phyloP scores from a whole-genome alignment of 2,329 filamentous ascomycete genomes.

The Fusarium brachygibbosum region DNA sequence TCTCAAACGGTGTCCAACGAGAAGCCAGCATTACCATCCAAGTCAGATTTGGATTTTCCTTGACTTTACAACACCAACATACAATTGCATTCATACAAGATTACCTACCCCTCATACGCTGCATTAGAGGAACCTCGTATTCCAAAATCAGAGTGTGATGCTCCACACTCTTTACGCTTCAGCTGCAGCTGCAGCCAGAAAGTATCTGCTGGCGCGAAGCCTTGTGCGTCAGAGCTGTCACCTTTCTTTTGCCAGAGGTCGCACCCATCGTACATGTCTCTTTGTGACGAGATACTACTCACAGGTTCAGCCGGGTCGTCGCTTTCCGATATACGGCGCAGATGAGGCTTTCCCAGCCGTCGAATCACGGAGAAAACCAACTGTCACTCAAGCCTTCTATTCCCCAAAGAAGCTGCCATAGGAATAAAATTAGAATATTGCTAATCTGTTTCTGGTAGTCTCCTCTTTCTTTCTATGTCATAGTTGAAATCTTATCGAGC shows the following conservation, averaged over 20 bases:
- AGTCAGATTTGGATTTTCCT: background rate
- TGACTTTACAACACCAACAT: background rate
- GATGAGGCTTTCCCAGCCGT: slow-evolving; percentile 18
- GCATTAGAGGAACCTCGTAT: slow-evolving; percentile 39
- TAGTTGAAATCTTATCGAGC: background rate
- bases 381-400: slow-evolving; percentile 12
- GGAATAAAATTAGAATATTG: slow-evolving; percentile 26
- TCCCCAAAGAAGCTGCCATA: background rate
- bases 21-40: background rate
- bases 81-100: background rate
- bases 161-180: slow-evolving; percentile 12
- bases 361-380: slow-evolving; percentile 26
- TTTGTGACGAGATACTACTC: background rate
- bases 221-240: slow-evolving; percentile 33
- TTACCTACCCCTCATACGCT: slow-evolving; percentile 2
- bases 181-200: slow-evolving; percentile 27
- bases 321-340: slow-evolving; percentile 10
- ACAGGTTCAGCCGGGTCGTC: slow-evolving; percentile 5
- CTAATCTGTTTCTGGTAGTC: background rate
- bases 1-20: slow-evolving; percentile 32
- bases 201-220: slow-evolving; percentile 14
- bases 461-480: background rate
- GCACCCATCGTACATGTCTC: background rate
- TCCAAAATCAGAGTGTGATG: slow-evolving; percentile 34
- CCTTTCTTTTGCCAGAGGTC: background rate